Evolutionary conservation across 2,329 filamentous ascomycete genomes (phyloP), one percentile per base, ranked within the genome.

Genomic region (Cordyceps javanica): DNA sequence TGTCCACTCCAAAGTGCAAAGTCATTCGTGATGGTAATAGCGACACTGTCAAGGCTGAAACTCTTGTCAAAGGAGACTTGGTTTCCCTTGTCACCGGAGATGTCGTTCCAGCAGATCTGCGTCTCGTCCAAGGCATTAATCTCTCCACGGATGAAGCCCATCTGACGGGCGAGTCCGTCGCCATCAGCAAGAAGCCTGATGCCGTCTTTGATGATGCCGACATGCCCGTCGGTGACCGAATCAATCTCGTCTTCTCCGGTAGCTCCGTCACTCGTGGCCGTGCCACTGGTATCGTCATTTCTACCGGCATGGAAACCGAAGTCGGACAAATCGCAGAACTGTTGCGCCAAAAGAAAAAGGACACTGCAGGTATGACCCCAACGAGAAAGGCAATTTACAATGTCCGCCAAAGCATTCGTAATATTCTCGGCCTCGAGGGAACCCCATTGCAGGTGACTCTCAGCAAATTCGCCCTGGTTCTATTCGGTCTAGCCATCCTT

Each of bases 361-460:
- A 70, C 64, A 77, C 73, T 44, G 62, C 66, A 13, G 66, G 68
- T 39, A 68, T 68, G 48, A 68, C 70, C 48, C 73, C 82, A 64
- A 74, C 82, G 49, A 69, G 68, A 63, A 70, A 74, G 46, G 69
- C 73, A 30, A 66, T 76, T 61, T 74, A 75, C 64, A 74, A 74
- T 58, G 72, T 70, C 61, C 74, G 75, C 59, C 72, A 73, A 58
- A 73, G 71, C 52, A 59, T 69, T 55, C 77, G 80, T 46, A 79
- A 79, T 62, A 77, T 89, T 60, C 78, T 89, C 44, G 87, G 83
- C 57, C 71, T 87, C 2, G 80, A 89, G 56, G 91, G 91, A 51
- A 96, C 91, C 1, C 91, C 91, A 0, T 77, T 96, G 46, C 90
- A 95, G 73, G 86, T 88, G 63, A 93, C 90, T 67, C 79, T 96